Evolutionary conservation across 352 stramenopile genomes (phyloP), one percentile per base, ranked within the genome.

Genomic region (Phytopythium sindhum): DNA sequence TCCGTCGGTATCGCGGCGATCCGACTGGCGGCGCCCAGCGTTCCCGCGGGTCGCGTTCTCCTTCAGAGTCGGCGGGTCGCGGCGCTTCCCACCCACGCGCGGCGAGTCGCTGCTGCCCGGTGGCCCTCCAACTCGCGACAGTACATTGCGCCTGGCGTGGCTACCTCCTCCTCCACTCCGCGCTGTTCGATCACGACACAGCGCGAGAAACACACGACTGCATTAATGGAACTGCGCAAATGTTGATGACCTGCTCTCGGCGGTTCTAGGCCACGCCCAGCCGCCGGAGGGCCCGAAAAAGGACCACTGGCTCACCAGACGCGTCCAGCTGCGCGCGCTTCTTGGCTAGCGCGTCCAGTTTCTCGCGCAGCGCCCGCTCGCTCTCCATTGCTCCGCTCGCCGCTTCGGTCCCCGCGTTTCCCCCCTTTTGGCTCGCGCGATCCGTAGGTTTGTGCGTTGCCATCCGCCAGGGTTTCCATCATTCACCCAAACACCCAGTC

Each of bases 331-430:
- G 67, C 70, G 82, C 72, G 31, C 77, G 75, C 61, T 84, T 85
- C 58, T 84, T 86, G 15, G 77, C 61, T 10, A 89, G 60, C 44
- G 69, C 70, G 48, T 79, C 68, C 52, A 89, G 69, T 63, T 91
- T 80, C 33, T 70, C 74, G 10, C 77, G 78, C 59, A 91, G 55
- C 44, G 73, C 80, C 11, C 75, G 80, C 52, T 91, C 82, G 48
- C 82, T 72, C 48, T 68, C 75, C 60, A 76, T 79, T 12, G 47
- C 52, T 72, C 65, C 29, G 48, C 37, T 37, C 29, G 57, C 61
- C 26, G 26, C 63, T 64, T 72, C 48, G 53, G 72, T 26, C 53
- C 53, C 37, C 64, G 68, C 59, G 55, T 26, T 37, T 21, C 41
- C 56, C 62, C 33, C 42, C n/a, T 54, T 74, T 65, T 58, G 23